Evolutionary conservation across 192 early-diverging fungal species (phyloP).

Genomic region (Podila horticola): DNA sequence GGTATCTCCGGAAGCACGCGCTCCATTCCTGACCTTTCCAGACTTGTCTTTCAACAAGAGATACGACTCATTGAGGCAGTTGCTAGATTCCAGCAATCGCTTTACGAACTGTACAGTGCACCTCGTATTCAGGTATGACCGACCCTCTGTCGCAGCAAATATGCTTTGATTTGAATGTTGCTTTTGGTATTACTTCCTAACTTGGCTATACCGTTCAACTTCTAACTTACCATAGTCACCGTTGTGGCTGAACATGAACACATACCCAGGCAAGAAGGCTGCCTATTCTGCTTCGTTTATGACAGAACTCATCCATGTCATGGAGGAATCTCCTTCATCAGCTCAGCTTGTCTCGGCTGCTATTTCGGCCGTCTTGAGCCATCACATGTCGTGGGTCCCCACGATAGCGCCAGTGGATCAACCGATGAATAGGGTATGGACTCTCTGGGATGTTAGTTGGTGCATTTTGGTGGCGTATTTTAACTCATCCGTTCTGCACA

Average conservation of each 20-base stretch:
- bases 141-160: not conserved
- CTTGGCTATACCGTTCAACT: not conserved
- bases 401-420: conserved; percentile 60
- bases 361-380: conserved; percentile 58
- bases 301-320: conserved; percentile 29
- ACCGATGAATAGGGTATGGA: conserved; percentile 40
- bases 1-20: conserved; percentile 23
- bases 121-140: conserved; percentile 64
- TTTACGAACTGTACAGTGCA: conserved; percentile 61
- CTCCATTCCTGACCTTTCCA: conserved; percentile 51
- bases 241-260: conserved; percentile 48
- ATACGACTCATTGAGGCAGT: conserved; percentile 56
- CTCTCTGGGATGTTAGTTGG: not conserved
- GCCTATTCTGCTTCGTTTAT: conserved; percentile 35
- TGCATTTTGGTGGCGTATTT: not conserved
- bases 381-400: conserved; percentile 67
- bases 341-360: conserved; percentile 58
- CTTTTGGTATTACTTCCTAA: too few relatives aligned
- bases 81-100: conserved; percentile 52
- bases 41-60: conserved; percentile 62
- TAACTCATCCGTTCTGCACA: too few relatives aligned
- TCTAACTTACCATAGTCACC: conserved; percentile 20
- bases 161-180: too few relatives aligned
- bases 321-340: conserved; percentile 42
- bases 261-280: conserved; percentile 39